phyloP scores from a whole-genome alignment of 306 rosid species.

The Prunus salicina region DNA sequence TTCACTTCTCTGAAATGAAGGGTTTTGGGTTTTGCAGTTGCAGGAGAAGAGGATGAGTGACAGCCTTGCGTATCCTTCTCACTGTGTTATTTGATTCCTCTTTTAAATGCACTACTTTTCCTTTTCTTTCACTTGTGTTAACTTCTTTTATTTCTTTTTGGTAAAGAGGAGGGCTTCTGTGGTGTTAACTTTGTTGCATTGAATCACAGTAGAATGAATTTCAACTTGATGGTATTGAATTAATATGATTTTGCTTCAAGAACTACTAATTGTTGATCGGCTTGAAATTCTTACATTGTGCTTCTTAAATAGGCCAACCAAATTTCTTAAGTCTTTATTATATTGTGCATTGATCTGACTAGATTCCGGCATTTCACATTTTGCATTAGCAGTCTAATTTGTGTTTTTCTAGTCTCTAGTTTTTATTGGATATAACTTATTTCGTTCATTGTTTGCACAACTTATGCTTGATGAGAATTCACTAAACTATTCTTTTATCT shows the following conservation, averaged over 20 bases:
- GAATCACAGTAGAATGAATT: not conserved
- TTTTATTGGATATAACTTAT: not conserved
- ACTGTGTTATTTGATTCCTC: not conserved
- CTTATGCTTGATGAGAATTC: not conserved
- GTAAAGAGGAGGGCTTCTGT: too few species aligned
- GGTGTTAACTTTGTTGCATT: not conserved
- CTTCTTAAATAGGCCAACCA: not conserved
- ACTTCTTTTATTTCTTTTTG: too few species aligned
- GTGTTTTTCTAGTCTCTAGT: not conserved
- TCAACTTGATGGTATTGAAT: not conserved
- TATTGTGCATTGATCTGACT: not conserved
- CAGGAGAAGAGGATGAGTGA: slow-evolving; percentile 31
- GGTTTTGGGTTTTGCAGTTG: slow-evolving; percentile 13
- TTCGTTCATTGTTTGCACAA: too few species aligned
- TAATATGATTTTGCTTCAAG: not conserved
- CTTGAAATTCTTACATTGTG: not conserved
- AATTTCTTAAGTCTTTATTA: not conserved
- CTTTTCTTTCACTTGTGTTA: not conserved
- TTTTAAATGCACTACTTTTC: not conserved
- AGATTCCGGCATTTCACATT: not conserved
- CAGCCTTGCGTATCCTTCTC: slow-evolving; percentile 45
- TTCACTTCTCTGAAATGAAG: not conserved
- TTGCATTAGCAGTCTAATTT: not conserved
- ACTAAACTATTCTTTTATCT: not conserved
- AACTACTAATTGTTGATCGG: not conserved